Percentiles rank a stretch among this genome's conserved stretches.
Conservation (phyloP, 2,329 filamentous ascomycete genomes). For the Xylaria sp. region DNA sequence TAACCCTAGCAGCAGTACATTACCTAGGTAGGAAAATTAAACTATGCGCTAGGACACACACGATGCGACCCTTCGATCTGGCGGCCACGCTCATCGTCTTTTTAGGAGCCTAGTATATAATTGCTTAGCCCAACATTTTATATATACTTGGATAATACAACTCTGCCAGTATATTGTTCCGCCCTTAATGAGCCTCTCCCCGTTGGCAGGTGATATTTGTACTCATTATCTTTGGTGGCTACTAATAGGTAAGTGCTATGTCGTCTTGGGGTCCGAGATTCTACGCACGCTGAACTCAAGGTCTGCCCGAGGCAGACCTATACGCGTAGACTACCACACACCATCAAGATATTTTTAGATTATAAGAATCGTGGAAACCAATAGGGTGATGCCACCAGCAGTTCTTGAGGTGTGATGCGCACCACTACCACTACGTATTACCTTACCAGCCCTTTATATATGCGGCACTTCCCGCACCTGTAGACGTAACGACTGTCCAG, state of each 20-base stretch:
- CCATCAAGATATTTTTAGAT: constrained; percentile 34
- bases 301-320: neutral
- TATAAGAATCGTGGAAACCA: neutral
- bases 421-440: constrained; percentile 1
- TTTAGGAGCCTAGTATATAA: neutral
- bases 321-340: constrained; percentile 4
- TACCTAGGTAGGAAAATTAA: neutral
- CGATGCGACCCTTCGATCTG: constrained; percentile 22
- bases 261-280: neutral
- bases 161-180: neutral
- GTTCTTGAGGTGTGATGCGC: neutral
- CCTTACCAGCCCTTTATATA: neutral
- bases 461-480: neutral
- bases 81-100: constrained; percentile 10
- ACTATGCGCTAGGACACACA: constrained; percentile 13
- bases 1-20: too few relatives aligned
- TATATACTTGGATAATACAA: neutral
- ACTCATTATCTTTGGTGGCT: too few relatives aligned
- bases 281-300: neutral
- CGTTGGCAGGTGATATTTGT: neutral
- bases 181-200: neutral
- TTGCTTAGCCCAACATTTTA: constrained; percentile 3
- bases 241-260: neutral
- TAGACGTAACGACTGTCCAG: neutral
- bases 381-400: neutral